Base-by-base conservation (phyloP, 192 early-diverging fungal genomes). In the Glomus cerebriforme region DNA sequence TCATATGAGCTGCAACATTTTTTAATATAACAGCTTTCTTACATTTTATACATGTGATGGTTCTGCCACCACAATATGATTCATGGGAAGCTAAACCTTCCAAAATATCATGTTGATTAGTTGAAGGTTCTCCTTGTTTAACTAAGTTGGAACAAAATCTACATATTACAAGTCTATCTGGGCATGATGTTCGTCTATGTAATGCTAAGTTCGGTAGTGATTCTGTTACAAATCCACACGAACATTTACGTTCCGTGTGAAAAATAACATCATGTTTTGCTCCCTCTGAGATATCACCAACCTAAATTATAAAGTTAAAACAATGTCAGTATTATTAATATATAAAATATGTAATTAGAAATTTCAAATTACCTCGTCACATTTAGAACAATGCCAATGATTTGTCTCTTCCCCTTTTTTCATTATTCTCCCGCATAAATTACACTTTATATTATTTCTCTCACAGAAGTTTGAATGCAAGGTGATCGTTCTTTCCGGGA, bases 321-420 rank as follows among this genome's bases (percentile, higher is more conserved):
- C 3, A 75, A 68, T 1, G 12, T 8, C 2, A 76, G 4, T 39
- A 39, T 7, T 0, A 27, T 59, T 26, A 60, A 15, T 29, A 47
- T 83, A 43, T 79, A 27, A 77, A 24, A 49, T 32, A 59, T 63
- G 22, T 29, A 32, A 2, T 37, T 22, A 81, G 19, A 65, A 60
- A 58, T 75, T 6, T 35, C 66, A 34, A 10, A 5, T 72, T 71
- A 86, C 83, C 71, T 83, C 80, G 58, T 85, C 83, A 74, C 95
- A 96, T 34, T 85, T 58, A 17, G 87, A 86, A 85, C 96, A 98
- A 81, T 98, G 96, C 93, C 93, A 96, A 78, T 97, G 96, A 0
- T 85, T 78, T 5, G 77, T 65, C n/a, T 87, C 76, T 35, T 95
- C 92, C 1, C 86, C 83, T 29, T 90, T 92, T 75, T 90, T 89